Base-by-base conservation (phyloP, 23 red algal genomes). In the Gracilariopsis chorda region DNA sequence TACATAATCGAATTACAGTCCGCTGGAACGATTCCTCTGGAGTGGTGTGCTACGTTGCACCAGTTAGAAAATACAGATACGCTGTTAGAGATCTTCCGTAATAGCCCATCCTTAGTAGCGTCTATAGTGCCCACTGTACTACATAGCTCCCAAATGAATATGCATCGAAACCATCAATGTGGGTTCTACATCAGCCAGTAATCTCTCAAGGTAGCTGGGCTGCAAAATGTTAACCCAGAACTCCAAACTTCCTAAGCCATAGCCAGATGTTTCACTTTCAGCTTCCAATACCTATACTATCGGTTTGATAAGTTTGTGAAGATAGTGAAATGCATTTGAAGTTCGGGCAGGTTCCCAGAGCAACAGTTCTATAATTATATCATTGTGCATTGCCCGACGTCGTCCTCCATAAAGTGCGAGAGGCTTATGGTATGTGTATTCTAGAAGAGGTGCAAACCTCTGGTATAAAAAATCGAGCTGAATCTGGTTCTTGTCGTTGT, bases 221-320 rank as follows among this genome's bases (percentile, higher is more conserved):
- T 98, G 96, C n/a, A 98, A 83, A 45, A 90, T 98, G 46, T 95
- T 93, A 28, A 98, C 86, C 96, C 96, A 98, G 75, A 98, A 98
- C 77, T 98, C 96, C n/a, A 95, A 58, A 13, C 90, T 85, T 58
- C 93, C 68, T 28, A 98, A 83, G n/a, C 93, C 93, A 34, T 93
- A 86, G 4, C 37, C 47, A 12, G 83, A 76, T 45, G 83, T 73
- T 23, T 98, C 96, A 41, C 48, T 55, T 35, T 74, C 67, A 1
- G 42, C 81, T 62, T 95, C 52, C 37, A 98, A 78, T 51, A 89
- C 88, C 48, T 67, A 69, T 12, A 93, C 76, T 9, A 98, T 91
- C 2, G 93, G 91, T 67, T 87, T 91, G 36, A 98, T 93, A 17
- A 95, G 84, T 20, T 74, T 53, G 16, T 87, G 48, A 68, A 98